phyloP scores from a whole-genome alignment of 2,329 filamentous ascomycete genomes.

The Alternaria sp. region DNA sequence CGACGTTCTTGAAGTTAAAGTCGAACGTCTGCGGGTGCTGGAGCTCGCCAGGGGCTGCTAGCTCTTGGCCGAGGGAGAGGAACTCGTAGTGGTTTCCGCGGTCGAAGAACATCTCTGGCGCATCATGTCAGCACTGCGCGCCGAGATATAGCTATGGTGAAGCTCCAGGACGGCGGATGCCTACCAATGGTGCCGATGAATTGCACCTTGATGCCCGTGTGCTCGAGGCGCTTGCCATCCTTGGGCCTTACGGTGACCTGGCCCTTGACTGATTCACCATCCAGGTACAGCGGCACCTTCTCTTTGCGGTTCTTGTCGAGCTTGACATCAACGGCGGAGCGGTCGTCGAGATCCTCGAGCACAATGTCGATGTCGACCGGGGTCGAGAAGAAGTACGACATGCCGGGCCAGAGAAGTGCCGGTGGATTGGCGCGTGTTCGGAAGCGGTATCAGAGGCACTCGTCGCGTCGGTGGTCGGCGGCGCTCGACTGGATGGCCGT shows the following conservation, averaged over 20 bases:
- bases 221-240: conserved; percentile 96
- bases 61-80: conserved; percentile 93
- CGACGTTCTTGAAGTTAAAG: conserved; percentile 99
- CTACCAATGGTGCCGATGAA: conserved; percentile 98
- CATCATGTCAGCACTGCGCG: conserved; percentile 18
- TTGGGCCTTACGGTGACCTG: conserved; percentile 94
- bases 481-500: conserved; percentile 17
- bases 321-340: conserved; percentile 95
- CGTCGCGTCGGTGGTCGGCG: conserved; percentile 24
- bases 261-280: conserved; percentile 97
- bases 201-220: conserved; percentile 99
- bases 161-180: conserved; percentile 13
- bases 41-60: conserved; percentile 94
- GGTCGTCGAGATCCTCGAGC: conserved; percentile 91
- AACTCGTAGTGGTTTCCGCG: conserved; percentile 99
- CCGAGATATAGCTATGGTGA: not conserved
- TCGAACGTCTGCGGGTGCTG: conserved; percentile 98
- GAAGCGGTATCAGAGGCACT: not conserved
- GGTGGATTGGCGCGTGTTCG: not conserved
- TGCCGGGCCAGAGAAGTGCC: conserved; percentile 49
- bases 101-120: conserved; percentile 97
- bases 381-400: conserved; percentile 95
- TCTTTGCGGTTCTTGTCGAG: conserved; percentile 97
- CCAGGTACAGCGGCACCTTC: conserved; percentile 95
- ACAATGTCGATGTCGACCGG: conserved; percentile 99